Base-by-base conservation (phyloP, 176 grass and related monocot genomes). In the Eragrostis nindensis region DNA sequence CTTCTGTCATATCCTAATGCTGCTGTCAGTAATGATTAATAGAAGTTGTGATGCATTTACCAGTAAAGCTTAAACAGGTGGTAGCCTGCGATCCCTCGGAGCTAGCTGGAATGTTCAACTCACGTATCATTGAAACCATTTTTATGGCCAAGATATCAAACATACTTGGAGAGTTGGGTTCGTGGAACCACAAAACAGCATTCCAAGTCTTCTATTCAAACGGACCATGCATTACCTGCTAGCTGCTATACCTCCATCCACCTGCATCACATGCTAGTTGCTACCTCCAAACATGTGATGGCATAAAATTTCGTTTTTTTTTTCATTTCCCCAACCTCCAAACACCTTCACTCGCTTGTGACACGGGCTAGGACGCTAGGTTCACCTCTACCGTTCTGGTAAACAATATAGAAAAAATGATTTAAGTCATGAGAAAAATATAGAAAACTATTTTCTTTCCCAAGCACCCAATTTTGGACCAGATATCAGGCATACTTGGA, bases 71-170 rank as follows among this genome's bases (percentile, higher is more conserved):
- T 71, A 49, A 70, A 67, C 44, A 48, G 68, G 22, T 27, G 42
- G 43, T 47, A 70, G n/a, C 18, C 42, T 46, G 6, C 11, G n/a
- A 26, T 29, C 26, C 24, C 5, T 10, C 22, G 15, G n/a, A 17
- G 12, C 43, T 24, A 61, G 76, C n/a, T n/a, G n/a, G 32, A 68
- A 55, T 55, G 22, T 60, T 74, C 11, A 32, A 36, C 54, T 30
- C 11, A 45, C 30, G 36, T 55, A 55, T 55, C 0, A 77, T 47
- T 77, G 36, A 10, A 32, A 0, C 1, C 7, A 75, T 19, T 21
- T 68, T 70, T 60, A 25, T 59, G 68, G 36, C 13, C 52, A 77
- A 75, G n/a, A n/a, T n/a, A n/a, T n/a, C n/a, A n/a, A n/a, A n/a
- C n/a, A n/a, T n/a, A n/a, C n/a, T n/a, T n/a, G n/a, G n/a, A n/a